Percentiles rank a stretch among this genome's conserved stretches.
These are phyloP conservation scores for Plectranthus barbatus DNA, from an alignment of 257 asterid species.

Conservation along the genomic window DNA sequence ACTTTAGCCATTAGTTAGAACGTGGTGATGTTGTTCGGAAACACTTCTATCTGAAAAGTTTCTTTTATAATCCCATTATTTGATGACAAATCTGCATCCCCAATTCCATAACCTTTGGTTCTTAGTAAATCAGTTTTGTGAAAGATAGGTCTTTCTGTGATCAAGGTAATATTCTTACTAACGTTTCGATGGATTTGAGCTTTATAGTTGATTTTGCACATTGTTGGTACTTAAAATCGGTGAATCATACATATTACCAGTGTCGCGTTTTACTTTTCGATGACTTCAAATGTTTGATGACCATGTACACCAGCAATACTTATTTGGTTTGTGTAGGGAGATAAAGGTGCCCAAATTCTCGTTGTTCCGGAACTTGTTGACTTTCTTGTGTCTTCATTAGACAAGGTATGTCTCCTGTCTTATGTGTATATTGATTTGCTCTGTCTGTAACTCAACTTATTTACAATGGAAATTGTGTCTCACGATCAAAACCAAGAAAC, in stretches of 20 bases:
- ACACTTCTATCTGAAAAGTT: not conserved
- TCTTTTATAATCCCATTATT: not conserved
- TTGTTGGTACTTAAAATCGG: not conserved
- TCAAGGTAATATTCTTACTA: not conserved
- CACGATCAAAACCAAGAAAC: not conserved
- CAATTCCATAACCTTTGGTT: not conserved
- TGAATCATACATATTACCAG: not conserved
- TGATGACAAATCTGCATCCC: not conserved
- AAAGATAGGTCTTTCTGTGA: not conserved
- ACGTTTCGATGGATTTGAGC: not conserved
- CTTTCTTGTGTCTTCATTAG: slow-evolving; percentile 59
- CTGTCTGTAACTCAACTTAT: not conserved
- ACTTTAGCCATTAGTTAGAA: not conserved
- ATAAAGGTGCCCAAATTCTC: slow-evolving; percentile 83
- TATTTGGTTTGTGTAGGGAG: slow-evolving; percentile 53
- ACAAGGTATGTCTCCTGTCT: slow-evolving; percentile 46
- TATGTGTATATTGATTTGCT: not conserved
- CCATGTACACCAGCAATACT: not conserved
- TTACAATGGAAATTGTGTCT: not conserved
- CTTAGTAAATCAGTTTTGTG: not conserved
- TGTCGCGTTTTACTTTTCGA: not conserved
- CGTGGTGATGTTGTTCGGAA: not conserved
- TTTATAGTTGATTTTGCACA: not conserved
- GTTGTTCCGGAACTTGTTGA: slow-evolving; percentile 90
- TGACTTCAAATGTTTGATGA: not conserved